Evolutionary conservation across 768 basidiomycete species (phyloP).

Genomic region (Pulveroboletus sp.): DNA sequence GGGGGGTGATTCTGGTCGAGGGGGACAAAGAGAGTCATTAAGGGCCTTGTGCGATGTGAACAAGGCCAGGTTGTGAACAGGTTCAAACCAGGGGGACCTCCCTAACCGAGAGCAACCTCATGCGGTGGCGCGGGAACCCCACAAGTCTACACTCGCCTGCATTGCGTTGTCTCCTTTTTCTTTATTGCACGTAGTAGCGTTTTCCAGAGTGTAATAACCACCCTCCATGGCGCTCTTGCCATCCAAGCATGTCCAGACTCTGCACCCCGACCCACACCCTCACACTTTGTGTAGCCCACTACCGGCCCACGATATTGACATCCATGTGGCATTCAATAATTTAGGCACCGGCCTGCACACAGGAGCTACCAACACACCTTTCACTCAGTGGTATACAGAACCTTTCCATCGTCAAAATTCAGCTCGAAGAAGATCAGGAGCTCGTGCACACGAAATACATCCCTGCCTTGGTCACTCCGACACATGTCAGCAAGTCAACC

Average conservation of each 20-base stretch:
- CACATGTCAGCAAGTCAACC: background rate
- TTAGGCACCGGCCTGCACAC: background rate
- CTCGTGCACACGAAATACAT: too few relatives aligned
- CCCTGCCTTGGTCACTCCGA: too few relatives aligned
- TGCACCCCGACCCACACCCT: slow-evolving; percentile 11
- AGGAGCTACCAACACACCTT: background rate
- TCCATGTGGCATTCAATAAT: background rate
- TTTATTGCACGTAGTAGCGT: slow-evolving; percentile 11
- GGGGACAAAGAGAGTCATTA: slow-evolving; percentile 64
- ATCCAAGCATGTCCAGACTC: slow-evolving; percentile 15
- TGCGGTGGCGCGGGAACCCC: slow-evolving; percentile 30
- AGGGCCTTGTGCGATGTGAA: slow-evolving; percentile 25
- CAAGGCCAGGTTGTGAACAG: slow-evolving; percentile 17
- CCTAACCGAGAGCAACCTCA: slow-evolving; percentile 13
- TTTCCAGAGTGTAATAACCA: slow-evolving; percentile 2
- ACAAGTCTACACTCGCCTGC: background rate
- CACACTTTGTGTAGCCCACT: slow-evolving; percentile 28
- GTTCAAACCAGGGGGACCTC: slow-evolving; percentile 19
- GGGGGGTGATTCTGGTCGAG: slow-evolving; percentile 44
- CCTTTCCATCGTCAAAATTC: background rate
- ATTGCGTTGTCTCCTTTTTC: slow-evolving; percentile 11
- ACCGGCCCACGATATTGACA: slow-evolving; percentile 18
- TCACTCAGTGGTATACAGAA: background rate
- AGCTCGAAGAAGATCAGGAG: too few relatives aligned
- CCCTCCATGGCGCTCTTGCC: background rate